Conservation (phyloP, 306 rosid species). For the Vicia sativa region DNA sequence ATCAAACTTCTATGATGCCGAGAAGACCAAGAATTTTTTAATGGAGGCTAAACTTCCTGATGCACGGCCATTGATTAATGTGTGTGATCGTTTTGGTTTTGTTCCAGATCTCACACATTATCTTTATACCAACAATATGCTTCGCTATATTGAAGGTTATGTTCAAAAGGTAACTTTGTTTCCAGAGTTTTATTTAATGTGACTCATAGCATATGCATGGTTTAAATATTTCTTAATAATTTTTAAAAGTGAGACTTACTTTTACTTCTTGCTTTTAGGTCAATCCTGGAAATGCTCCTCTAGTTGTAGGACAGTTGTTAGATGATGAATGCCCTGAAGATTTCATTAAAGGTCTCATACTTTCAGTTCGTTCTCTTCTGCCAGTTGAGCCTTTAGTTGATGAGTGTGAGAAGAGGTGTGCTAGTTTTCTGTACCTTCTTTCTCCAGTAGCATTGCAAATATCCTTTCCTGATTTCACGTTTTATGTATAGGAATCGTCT, state of each 20-base stretch:
- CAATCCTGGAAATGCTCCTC: constrained; percentile 92
- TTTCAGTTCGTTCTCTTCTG: constrained; percentile 95
- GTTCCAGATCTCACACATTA: constrained; percentile 96
- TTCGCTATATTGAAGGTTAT: constrained; percentile 93
- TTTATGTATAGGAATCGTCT: constrained; percentile 76
- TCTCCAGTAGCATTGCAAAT: constrained; percentile 20
- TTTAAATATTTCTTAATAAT: constrained; percentile 7
- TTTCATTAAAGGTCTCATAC: constrained; percentile 93
- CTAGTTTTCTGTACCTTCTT: constrained; percentile 35
- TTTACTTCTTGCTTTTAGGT: constrained; percentile 57
- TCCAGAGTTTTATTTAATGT: constrained; percentile 25
- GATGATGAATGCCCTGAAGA: constrained; percentile 99
- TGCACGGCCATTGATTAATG: constrained; percentile 95
- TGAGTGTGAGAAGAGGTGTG: constrained; percentile 94
- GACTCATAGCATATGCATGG: constrained; percentile 37
- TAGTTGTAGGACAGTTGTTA: constrained; percentile 90
- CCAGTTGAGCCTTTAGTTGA: constrained; percentile 98
- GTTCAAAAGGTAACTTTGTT: constrained; percentile 89
- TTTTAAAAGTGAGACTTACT: constrained; percentile 25
- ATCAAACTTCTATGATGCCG: constrained; percentile 88
- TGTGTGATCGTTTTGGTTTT: constrained; percentile 92
- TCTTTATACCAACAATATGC: constrained; percentile 90
- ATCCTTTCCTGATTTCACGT: constrained; percentile 24
- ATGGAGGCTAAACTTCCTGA: constrained; percentile 98
- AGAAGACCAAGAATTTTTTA: constrained; percentile 87